Base-by-base conservation (phyloP, 768 basidiomycete species). In the Obba rivulosa region DNA sequence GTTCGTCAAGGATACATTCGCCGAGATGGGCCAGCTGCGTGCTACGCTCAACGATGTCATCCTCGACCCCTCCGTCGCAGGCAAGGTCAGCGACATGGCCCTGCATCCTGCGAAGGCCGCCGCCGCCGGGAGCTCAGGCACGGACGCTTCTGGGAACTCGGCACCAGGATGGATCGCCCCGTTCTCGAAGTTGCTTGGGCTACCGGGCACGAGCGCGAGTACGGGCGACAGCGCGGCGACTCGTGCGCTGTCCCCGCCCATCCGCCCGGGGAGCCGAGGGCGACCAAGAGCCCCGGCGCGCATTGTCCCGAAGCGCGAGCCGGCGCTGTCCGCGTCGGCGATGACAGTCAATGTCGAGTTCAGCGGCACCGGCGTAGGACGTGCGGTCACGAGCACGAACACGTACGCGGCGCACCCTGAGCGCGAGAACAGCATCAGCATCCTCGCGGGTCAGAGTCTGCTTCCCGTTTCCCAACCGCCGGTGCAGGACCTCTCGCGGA, bases 301-400 rank as follows among this genome's bases (percentile, higher is more conserved):
- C 22, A 66, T 79, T 5, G 84, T 81, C 20, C 89, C 86, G 2
- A 98, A 98, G 63, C 75, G 87, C 22, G 79, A 80, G 1, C 87
- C 94, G 2, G 91, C 89, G 10, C 78, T 92, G 24, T 83, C 87
- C 10, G 91, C 96, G 9, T 90, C 89, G 18, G 75, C 88, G 2
- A 94, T 89, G 42, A 93, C 92, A 1, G 94, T 98, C 57, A 96
- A 93, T 50, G 95, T 99, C 48, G 94, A 96, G 71, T 98, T 97
- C 66, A 88, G 83, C 3, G 85, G 88, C 3, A 68, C 78, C 1
- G 87, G 80, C 9, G 70, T 75, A 11, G 76, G 81, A n/a, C 69
- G 78, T 51, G 76, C 79, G 7, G 68, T 79, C 46, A 74, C 77
- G 18, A 77, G 66, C 46, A 61, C 74, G 40, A 31, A 31, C 28